Percentiles rank a stretch among this genome's conserved stretches.
These are phyloP conservation scores for Ustulina deusta DNA, from an alignment of 2,329 filamentous ascomycete species.

Conservation along the genomic window DNA sequence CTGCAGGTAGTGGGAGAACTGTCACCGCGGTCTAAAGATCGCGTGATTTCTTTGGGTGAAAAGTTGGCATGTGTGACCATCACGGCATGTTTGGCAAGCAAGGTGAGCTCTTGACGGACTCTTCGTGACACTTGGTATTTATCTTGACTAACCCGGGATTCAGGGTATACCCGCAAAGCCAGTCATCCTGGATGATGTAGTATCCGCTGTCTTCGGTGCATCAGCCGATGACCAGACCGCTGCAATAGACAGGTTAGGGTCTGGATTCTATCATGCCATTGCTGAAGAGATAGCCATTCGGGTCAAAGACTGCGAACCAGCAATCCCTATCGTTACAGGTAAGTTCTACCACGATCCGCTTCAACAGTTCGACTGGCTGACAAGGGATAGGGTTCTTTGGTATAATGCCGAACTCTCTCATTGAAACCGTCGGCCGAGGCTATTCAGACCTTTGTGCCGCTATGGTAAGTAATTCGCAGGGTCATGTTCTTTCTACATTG, in stretches of 20 bases:
- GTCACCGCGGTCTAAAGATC: constrained; percentile 62
- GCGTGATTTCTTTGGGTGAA: constrained; percentile 60
- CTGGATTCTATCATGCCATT: constrained; percentile 46
- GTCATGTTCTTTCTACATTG: neutral
- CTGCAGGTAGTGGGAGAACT: constrained; percentile 60
- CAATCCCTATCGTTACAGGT: constrained; percentile 49
- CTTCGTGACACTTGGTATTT: neutral
- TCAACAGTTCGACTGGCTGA: constrained; percentile 26
- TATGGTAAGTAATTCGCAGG: constrained; percentile 50
- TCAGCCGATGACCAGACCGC: constrained; percentile 46
- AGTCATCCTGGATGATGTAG: constrained; percentile 47
- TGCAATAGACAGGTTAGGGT: constrained; percentile 43
- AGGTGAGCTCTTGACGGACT: constrained; percentile 42
- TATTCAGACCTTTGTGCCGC: constrained; percentile 80
- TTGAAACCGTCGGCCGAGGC: constrained; percentile 74
- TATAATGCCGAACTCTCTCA: constrained; percentile 72
- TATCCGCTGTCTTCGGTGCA: constrained; percentile 45
- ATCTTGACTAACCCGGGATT: constrained; percentile 19
- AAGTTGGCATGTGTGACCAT: constrained; percentile 50
- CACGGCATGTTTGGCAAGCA: constrained; percentile 47
- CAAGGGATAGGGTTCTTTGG: constrained; percentile 74
- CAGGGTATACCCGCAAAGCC: constrained; percentile 46
- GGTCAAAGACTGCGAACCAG: constrained; percentile 43
- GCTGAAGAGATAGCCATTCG: constrained; percentile 45
- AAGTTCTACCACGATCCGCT: constrained; percentile 12